Evolutionary conservation across 768 basidiomycete species (phyloP), one percentile per base, ranked within the genome.

Genomic region (Leccinum arenicola): DNA sequence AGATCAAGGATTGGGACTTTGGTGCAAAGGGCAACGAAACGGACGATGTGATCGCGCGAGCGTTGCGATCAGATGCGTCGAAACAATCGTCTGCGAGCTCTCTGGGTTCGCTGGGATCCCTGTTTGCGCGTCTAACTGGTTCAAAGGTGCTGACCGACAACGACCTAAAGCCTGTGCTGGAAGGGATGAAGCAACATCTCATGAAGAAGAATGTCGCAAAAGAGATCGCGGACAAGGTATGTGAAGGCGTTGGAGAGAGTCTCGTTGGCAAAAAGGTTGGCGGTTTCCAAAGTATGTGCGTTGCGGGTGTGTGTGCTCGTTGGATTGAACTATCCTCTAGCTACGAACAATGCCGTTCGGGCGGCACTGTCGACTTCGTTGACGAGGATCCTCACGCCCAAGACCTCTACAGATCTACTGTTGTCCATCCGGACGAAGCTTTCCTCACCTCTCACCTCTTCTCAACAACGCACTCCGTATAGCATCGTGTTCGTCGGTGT

Each of bases 141-240:
- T 86, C 86, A 25, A 95, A 94, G 74, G 78, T 86, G 2, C 76
- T 99, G 56, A 89, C 89, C 1, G 83, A 91, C 56, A 80, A 84
- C 40, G 96, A 98, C 71, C 73, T 98, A 55, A 84, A 84, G 64
- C 96, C 96, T 8, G 91, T 96, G 1, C 71, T 98, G 49, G 89
- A 89, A 53, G 91, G 86, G 17, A 98, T 98, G 95, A 95, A 96
- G 73, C 93, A 95, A 61, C 96, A 98, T 74, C 79, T 99, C 49
- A 98, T 98, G 95, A 86, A 89, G 76, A 98, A 98, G 80, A 99
- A 99, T 68, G 97, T 99, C 5, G 97, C 97, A 4, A 91, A 86
- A 73, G 94, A 95, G 59, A 98, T 98, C 62, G 82, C 95, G 12
- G 93, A 95, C 61, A 93, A 95, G 72, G 85, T 99, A 11, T 96